Base-by-base conservation (phyloP, 768 basidiomycete genomes). In the Trametes cubensis region DNA sequence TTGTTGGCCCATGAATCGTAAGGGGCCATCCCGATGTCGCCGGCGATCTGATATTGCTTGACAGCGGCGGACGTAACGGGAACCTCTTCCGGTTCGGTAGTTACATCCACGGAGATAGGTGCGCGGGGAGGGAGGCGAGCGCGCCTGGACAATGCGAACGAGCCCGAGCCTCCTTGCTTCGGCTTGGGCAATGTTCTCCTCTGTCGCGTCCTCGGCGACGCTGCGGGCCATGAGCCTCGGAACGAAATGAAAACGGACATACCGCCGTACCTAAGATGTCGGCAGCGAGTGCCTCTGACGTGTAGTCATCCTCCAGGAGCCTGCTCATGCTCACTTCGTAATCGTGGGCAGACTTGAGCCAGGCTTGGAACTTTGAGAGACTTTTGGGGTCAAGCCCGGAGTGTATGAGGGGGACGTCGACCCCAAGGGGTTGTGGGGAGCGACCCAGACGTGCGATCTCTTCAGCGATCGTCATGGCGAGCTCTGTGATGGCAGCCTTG, bases 391-490 rank as follows among this genome's bases (percentile, higher is more conserved):
- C 73, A 48, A 77, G 72, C 45, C 74, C 75, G 0, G 72, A 68
- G 60, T 73, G 71, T 38, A 73, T 67, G 26, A 78, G 70, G 1
- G 76, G 71, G 30, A 66, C 67, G 64, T 75, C 73, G 48, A 67
- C 69, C 13, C 70, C 67, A 30, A 77, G 41, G 17, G 70, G 55
- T 18, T 67, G 66, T 4, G 60, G 60, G 40, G 73, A 67, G 58
- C 73, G 73, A 62, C 71, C 71, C 30, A 78, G 61, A 44, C 60
- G 66, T 2, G 72, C 63, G 15, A 77, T 69, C 64, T 76, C 71
- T 39, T 72, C 66, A n/a, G 74, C 70, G 25, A 78, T 76, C 50
- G 69, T 69, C 66, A 71, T 68, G 11, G 77, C 73, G 26, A 77
- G 56, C 11, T 68, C 62, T 2, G 70, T 63, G 52, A 62, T 54